A percentile compares a stretch with the other conserved stretches of the same genome.
Conservation (phyloP, 176 grass and related monocot genomes). For the Rhynchospora pubera region DNA sequence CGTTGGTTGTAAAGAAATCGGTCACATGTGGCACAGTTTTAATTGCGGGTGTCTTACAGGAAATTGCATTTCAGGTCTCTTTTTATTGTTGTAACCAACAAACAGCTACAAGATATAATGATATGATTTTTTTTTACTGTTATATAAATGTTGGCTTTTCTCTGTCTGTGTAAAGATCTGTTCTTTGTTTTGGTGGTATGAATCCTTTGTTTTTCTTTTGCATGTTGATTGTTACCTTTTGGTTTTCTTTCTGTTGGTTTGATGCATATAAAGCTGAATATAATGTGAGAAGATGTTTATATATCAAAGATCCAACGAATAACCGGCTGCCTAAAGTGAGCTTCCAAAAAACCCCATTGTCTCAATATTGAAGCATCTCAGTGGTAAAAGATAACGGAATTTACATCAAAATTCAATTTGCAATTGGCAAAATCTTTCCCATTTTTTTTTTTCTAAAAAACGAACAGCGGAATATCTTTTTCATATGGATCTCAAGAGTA, state of each 20-base stretch:
- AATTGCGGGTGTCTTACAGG: slow-evolving; percentile 96
- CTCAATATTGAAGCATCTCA: not conserved
- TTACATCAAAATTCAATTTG: slow-evolving; percentile 2
- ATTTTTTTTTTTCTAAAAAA: not conserved
- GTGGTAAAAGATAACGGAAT: not conserved
- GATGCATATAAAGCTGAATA: slow-evolving; percentile 1
- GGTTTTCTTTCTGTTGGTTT: slow-evolving; percentile 23
- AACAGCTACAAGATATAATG: slow-evolving; percentile 58
- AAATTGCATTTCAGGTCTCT: slow-evolving; percentile 99
- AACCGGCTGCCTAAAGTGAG: not conserved
- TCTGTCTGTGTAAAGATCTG: slow-evolving; percentile 39
- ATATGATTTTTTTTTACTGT: slow-evolving; percentile 23
- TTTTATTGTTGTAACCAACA: slow-evolving; percentile 49
- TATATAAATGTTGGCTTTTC: slow-evolving; percentile 50
- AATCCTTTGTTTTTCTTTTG: slow-evolving; percentile 35
- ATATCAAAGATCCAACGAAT: not conserved
- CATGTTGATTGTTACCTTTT: slow-evolving; percentile 14
- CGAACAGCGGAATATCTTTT: not conserved
- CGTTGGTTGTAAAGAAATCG: slow-evolving; percentile 74
- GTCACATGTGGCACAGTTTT: slow-evolving; percentile 97
- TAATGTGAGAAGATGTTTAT: not conserved
- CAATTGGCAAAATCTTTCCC: not conserved
- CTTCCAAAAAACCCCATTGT: not conserved
- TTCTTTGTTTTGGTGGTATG: slow-evolving; percentile 23
- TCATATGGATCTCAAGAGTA: not conserved